These are phyloP conservation scores for Tuctoria greenei DNA, from an alignment of 176 grass and related monocot genomes.

Conservation along the genomic window DNA sequence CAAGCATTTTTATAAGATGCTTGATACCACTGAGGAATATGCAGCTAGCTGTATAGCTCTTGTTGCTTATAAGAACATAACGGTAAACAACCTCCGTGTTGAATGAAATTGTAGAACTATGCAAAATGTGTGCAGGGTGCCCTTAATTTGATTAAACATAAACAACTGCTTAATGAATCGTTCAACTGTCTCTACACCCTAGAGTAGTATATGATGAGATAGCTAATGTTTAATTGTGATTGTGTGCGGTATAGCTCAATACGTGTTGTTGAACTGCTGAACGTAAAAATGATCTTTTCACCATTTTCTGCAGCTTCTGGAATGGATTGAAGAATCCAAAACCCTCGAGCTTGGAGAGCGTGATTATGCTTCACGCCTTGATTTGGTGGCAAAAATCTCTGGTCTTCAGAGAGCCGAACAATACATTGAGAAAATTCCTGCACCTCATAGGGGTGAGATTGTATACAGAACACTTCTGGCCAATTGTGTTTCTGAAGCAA, in stretches of 20 bases:
- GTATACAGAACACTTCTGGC: slow-evolving; percentile 73
- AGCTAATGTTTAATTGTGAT: slow-evolving; percentile 15
- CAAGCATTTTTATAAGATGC: too few species aligned
- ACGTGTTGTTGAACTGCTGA: slow-evolving; percentile 11
- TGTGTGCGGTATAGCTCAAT: not conserved
- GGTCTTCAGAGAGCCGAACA: slow-evolving; percentile 61
- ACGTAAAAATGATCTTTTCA: slow-evolving; percentile 23
- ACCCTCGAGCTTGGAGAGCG: slow-evolving; percentile 51
- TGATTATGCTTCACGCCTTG: slow-evolving; percentile 58
- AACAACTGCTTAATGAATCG: not conserved
- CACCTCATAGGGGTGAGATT: slow-evolving; percentile 53
- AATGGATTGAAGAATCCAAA: slow-evolving; percentile 61
- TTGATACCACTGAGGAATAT: too few species aligned
- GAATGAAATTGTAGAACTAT: not conserved
- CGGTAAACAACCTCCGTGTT: not conserved
- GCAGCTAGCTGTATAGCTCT: too few species aligned
- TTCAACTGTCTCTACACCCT: not conserved
- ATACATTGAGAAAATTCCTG: slow-evolving; percentile 59
- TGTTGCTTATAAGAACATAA: not conserved
- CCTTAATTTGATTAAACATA: slow-evolving; percentile 7
- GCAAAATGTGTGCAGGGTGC: not conserved
- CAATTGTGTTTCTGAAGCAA: slow-evolving; percentile 48
- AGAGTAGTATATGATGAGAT: not conserved
- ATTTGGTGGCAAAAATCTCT: slow-evolving; percentile 65
- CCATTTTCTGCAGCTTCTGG: slow-evolving; percentile 49